Percentiles rank a stretch among this genome's conserved stretches.
phyloP scores from a whole-genome alignment of 257 asterid genomes.

The Nicotiana attenuata region DNA sequence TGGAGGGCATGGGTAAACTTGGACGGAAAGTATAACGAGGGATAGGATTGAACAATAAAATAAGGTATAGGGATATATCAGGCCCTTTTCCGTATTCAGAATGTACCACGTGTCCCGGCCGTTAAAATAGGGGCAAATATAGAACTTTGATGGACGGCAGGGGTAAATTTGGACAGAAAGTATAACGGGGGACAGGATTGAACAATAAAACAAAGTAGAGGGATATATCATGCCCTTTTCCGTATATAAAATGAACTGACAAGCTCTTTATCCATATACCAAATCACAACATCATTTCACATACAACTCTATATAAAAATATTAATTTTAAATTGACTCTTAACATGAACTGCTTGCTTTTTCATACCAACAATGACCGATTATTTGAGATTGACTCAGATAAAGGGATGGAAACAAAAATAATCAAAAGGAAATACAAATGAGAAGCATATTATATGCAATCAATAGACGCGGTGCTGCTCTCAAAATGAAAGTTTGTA shows the following conservation, averaged over 20 bases:
- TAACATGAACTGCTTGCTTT: background rate
- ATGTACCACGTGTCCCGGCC: too few species aligned
- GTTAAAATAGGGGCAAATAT: too few species aligned
- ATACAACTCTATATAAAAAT: slow-evolving; percentile 3
- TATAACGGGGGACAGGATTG: too few species aligned
- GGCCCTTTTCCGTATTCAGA: too few species aligned
- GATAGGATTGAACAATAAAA: too few species aligned
- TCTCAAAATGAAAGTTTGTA: slow-evolving; percentile 3
- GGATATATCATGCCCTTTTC: too few species aligned
- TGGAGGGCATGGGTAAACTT: too few species aligned
- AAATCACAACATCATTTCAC: background rate
- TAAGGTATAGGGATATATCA: too few species aligned
- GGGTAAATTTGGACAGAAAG: too few species aligned
- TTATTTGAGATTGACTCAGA: background rate
- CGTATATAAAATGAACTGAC: background rate
- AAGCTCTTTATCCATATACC: slow-evolving; percentile 7
- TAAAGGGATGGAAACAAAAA: background rate
- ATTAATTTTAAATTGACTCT: slow-evolving; percentile 1
- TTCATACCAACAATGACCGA: background rate
- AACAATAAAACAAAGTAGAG: too few species aligned
- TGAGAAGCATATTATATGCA: slow-evolving; percentile 13
- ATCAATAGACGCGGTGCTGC: slow-evolving; percentile 1
- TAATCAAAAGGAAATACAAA: slow-evolving; percentile 10
- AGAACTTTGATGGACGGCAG: too few species aligned
- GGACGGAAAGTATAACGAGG: too few species aligned